phyloP scores from a whole-genome alignment of 2,329 filamentous ascomycete genomes.

The Cercospora sp. region DNA sequence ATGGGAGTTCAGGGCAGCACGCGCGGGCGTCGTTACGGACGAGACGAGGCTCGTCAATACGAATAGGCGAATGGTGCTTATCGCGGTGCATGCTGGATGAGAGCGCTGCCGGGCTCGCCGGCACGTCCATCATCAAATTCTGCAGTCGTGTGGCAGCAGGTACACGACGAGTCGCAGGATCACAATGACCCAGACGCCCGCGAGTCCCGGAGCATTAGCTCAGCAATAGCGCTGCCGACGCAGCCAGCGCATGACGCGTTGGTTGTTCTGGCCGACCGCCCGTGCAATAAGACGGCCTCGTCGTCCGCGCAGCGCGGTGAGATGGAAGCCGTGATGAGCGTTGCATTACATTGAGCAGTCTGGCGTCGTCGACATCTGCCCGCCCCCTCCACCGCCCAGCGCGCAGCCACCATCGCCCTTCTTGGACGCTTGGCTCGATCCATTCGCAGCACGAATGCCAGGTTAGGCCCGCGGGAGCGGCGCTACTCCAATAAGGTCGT shows the following conservation, averaged over 20 bases:
- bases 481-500: slow-evolving; percentile 7
- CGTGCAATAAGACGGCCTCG: background rate
- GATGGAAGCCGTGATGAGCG: background rate
- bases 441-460: background rate
- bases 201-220: slow-evolving; percentile 1
- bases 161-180: slow-evolving; percentile 2
- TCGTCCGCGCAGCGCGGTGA: background rate
- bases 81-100: background rate
- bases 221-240: slow-evolving; percentile 1
- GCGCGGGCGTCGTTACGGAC: background rate
- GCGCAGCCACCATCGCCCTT: slow-evolving; percentile 13
- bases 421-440: slow-evolving; percentile 13
- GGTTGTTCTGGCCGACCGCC: background rate
- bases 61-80: background rate
- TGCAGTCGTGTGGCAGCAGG: slow-evolving; percentile 1
- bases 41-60: background rate
- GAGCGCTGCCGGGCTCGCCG: background rate
- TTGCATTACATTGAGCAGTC: background rate
- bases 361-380: background rate
- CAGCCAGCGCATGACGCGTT: slow-evolving; percentile 3
- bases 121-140: background rate
- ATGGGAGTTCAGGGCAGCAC: background rate
- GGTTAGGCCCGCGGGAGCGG: slow-evolving; percentile 13
- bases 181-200: background rate
- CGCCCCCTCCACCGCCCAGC: slow-evolving; percentile 11